A percentile compares a stretch with the other conserved stretches of the same genome.
Conservation (phyloP, 768 basidiomycete genomes). For the Suillus alpinus region DNA sequence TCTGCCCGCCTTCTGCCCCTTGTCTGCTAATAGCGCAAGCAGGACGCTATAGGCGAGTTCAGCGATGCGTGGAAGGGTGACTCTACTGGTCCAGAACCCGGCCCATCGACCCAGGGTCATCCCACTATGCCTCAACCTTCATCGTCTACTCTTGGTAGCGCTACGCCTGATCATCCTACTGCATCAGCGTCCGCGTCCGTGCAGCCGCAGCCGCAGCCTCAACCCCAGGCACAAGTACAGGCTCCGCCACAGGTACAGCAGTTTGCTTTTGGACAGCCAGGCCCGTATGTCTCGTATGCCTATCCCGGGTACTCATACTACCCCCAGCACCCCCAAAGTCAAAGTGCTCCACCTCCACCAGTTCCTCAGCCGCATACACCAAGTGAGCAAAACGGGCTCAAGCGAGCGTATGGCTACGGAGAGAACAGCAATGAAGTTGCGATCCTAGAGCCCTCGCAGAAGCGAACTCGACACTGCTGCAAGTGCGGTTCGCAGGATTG, state of each 20-base stretch:
- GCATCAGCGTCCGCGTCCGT: constrained; percentile 12
- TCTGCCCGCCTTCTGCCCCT: neutral
- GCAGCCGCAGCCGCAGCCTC: constrained; percentile 16
- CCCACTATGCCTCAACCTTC: constrained; percentile 11
- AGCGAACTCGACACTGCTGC: constrained; percentile 76
- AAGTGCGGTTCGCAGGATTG: constrained; percentile 82
- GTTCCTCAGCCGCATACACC: constrained; percentile 23
- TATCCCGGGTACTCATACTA: constrained; percentile 36
- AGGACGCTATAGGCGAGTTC: constrained; percentile 52
- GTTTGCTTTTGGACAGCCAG: constrained; percentile 29
- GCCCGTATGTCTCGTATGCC: constrained; percentile 35
- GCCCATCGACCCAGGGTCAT: constrained; percentile 17
- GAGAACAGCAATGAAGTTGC: constrained; percentile 23
- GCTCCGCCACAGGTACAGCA: constrained; percentile 16
- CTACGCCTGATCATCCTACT: constrained; percentile 20
- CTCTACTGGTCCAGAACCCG: constrained; percentile 38
- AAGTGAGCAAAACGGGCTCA: constrained; percentile 24
- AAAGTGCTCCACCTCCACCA: constrained; percentile 15
- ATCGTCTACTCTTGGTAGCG: constrained; percentile 2
- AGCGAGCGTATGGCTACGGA: constrained; percentile 28
- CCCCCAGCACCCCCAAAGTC: constrained; percentile 21
- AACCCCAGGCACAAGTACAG: constrained; percentile 24
- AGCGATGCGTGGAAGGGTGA: constrained; percentile 65
- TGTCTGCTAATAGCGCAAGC: constrained; percentile 14
- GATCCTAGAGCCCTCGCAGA: constrained; percentile 40